Conservation (phyloP, 2,329 filamentous ascomycete species). For the Hypoxylon sp. region DNA sequence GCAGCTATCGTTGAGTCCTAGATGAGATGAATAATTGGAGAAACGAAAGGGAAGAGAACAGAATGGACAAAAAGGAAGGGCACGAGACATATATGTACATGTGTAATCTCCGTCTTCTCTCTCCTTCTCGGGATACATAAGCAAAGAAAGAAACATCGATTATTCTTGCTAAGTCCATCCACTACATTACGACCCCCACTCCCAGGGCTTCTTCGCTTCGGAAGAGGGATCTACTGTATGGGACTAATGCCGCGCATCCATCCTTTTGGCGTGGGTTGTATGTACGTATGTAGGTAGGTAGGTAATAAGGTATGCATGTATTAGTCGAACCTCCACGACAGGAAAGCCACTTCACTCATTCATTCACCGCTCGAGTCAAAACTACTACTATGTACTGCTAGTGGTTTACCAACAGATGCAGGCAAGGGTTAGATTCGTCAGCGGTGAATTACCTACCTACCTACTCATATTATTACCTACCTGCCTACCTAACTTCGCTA, state of each 20-base stretch:
- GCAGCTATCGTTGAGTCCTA: background rate
- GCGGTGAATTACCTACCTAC: conserved; percentile 19
- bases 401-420: conserved; percentile 23
- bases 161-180: conserved; percentile 3
- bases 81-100: conserved; percentile 31
- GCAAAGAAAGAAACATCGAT: conserved; percentile 2
- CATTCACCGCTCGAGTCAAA: conserved; percentile 31
- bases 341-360: no score
- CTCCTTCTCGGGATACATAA: conserved; percentile 17
- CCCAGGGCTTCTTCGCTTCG: conserved; percentile 8
- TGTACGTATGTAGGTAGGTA: no score
- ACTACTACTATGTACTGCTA: no score
- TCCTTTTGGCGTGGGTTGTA: conserved; percentile 8
- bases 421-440: conserved; percentile 30
- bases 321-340: no score
- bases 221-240: conserved; percentile 29
- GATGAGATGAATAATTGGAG: conserved; percentile 3
- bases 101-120: conserved; percentile 11
- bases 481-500: background rate
- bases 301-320: no score
- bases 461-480: conserved; percentile 3
- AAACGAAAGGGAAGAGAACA: conserved; percentile 2
- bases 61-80: conserved; percentile 9
- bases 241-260: conserved; percentile 15
- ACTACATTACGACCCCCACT: conserved; percentile 19